A percentile compares a stretch with the other conserved stretches of the same genome.
These are phyloP conservation scores for Lactarius tabidus DNA, from an alignment of 768 basidiomycete genomes.

Conservation along the genomic window DNA sequence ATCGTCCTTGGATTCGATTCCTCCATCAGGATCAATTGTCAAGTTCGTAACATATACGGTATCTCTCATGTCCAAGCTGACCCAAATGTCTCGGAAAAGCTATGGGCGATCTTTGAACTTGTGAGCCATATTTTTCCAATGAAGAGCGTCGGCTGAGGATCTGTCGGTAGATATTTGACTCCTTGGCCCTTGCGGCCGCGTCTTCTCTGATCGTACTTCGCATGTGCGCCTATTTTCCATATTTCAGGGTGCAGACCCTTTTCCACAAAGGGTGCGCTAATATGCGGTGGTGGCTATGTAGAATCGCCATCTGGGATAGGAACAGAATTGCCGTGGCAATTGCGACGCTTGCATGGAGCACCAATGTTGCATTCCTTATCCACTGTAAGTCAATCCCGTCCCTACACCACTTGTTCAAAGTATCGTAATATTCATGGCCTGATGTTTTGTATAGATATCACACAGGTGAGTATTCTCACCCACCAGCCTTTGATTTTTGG, in stretches of 20 bases:
- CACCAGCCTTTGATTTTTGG: background rate
- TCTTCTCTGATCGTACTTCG: constrained; percentile 10
- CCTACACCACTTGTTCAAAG: too few species aligned
- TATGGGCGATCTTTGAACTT: background rate
- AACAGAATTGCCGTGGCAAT: background rate
- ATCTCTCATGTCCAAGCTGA: background rate
- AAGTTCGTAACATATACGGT: background rate
- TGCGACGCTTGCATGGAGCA: background rate
- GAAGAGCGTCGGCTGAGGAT: background rate
- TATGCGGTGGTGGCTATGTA: background rate
- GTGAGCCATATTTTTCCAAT: background rate
- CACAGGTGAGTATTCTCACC: background rate
- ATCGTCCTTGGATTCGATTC: constrained; percentile 1
- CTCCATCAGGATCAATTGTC: constrained; percentile 3
- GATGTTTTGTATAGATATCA: background rate
- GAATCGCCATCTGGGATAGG: constrained; percentile 10
- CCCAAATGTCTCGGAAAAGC: background rate
- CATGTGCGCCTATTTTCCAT: constrained; percentile 2
- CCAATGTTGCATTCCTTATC: constrained; percentile 2
- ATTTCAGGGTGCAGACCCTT: too few species aligned
- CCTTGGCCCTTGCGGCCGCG: background rate
- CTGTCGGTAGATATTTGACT: background rate
- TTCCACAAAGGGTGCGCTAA: background rate
- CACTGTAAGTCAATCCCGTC: background rate
- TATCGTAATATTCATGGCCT: background rate